These are phyloP conservation scores for Solanum chaucha DNA, from an alignment of 257 asterid genomes.

Conservation along the genomic window DNA sequence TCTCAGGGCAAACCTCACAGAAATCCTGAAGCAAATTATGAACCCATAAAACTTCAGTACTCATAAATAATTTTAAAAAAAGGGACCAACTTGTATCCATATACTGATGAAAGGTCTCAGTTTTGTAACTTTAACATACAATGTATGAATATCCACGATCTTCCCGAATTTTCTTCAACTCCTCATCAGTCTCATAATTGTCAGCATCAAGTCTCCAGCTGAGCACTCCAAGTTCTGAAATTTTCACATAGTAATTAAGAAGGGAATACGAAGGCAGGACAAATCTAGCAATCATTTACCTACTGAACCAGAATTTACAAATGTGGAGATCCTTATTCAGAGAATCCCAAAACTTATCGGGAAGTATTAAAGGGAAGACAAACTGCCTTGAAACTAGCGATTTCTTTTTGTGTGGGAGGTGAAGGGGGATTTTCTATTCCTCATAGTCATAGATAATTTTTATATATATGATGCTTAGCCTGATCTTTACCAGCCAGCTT, in stretches of 20 bases:
- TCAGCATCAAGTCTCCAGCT: slow-evolving; percentile 96
- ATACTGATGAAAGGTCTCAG: not conserved
- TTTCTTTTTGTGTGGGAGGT: not conserved
- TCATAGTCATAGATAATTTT: not conserved
- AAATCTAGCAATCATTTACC: not conserved
- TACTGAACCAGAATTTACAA: not conserved
- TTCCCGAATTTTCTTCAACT: slow-evolving; percentile 75
- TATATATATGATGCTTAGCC: not conserved
- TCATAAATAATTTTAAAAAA: no score
- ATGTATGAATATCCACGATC: slow-evolving; percentile 74
- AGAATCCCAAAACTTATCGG: not conserved
- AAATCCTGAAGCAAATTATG: slow-evolving; percentile 45
- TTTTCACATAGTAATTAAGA: not conserved
- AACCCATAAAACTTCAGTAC: not conserved
- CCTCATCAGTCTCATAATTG: slow-evolving; percentile 82
- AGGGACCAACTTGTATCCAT: not conserved
- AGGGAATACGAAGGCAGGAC: not conserved
- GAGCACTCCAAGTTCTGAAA: slow-evolving; percentile 80
- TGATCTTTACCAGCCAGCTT: slow-evolving; percentile 64
- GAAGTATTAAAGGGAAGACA: not conserved
- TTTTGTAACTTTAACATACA: slow-evolving; percentile 28
- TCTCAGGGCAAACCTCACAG: slow-evolving; percentile 83
- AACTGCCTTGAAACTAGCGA: not conserved
- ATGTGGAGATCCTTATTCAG: not conserved
- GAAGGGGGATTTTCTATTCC: not conserved